phyloP scores from a whole-genome alignment of 768 basidiomycete genomes.

The Kwoniella europaea region DNA sequence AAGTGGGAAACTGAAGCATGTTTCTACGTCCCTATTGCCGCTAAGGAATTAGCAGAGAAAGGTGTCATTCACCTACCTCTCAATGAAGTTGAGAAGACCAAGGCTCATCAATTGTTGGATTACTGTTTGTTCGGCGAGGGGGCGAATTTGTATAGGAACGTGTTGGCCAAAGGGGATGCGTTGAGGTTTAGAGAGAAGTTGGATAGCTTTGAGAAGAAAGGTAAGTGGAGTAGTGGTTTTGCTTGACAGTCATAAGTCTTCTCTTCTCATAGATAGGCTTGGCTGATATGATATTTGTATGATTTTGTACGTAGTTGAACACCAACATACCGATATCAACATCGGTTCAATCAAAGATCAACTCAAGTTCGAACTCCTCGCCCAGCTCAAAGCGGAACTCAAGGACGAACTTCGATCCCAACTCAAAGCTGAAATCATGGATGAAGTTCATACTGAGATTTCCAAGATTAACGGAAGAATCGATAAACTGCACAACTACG shows the following conservation, averaged over 20 bases:
- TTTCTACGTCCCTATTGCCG: background rate
- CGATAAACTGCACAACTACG: background rate
- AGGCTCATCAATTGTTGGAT: background rate
- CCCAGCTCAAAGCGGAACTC: conserved; percentile 2
- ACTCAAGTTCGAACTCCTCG: conserved; percentile 3
- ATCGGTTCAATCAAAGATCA: background rate
- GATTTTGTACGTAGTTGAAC: background rate
- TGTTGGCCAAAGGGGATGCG: background rate
- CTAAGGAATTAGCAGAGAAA: background rate
- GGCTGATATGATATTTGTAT: too few species aligned
- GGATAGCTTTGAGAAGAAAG: background rate
- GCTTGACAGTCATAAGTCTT: too few species aligned
- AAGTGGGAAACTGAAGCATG: background rate
- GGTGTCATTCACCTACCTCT: background rate
- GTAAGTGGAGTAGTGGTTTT: too few species aligned
- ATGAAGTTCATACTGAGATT: background rate
- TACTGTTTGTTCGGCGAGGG: background rate
- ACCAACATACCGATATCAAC: background rate
- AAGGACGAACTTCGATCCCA: background rate
- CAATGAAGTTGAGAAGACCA: background rate
- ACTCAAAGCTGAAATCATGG: background rate
- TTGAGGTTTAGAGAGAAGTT: background rate
- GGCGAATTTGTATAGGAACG: background rate
- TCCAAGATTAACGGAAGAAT: background rate
- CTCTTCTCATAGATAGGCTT: too few species aligned